Base-by-base conservation (phyloP, 1,139 yeast species). In the Geotrichum klebahnii region DNA sequence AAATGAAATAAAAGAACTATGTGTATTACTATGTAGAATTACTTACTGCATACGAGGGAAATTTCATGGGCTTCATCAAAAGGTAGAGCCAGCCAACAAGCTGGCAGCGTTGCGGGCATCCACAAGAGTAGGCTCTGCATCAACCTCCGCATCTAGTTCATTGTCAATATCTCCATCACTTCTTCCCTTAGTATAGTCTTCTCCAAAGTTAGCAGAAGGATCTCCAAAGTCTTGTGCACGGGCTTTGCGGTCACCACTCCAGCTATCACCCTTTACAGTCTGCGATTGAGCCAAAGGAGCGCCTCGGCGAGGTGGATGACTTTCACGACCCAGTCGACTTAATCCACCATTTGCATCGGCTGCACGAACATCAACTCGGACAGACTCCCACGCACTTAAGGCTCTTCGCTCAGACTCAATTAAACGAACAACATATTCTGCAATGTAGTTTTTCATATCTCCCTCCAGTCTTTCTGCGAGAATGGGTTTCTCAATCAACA, bases 341-440 rank as follows among this genome's bases (percentile, higher is more conserved):
- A 92, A 76, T 0, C 97, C 94, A 45, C 97, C 89, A 53, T 78
- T 72, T 50, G 80, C 76, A 69, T 90, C 95, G 35, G 84, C 86
- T 37, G 83, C 77, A 59, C 97, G 72, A 37, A 87, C 80, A 61
- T 84, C 95, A 22, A 78, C 66, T 34, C 95, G 73, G 28, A 86
- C 80, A 52, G 79, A 79, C 62, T 88, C 96, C 70, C 95, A 75
- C 34, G 84, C 77, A 53, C 82, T 78, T 52, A 92, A 73, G 41
- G 86, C 81, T 59, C 87, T 83, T 40, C 98, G 77, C 67, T 90
- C 97, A 57, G 83, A 86, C 54, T 89, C 96, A 44, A 92, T 89
- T 61, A 82, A 80, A 57, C 81, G 80, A 55, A 86, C 71, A 0
- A 89, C 79, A 56, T 78, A 81, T 43, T 74, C 76, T 54, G 81